Evolutionary conservation across 2,329 filamentous ascomycete genomes (phyloP).

Genomic region (Aspergillus fischeri): DNA sequence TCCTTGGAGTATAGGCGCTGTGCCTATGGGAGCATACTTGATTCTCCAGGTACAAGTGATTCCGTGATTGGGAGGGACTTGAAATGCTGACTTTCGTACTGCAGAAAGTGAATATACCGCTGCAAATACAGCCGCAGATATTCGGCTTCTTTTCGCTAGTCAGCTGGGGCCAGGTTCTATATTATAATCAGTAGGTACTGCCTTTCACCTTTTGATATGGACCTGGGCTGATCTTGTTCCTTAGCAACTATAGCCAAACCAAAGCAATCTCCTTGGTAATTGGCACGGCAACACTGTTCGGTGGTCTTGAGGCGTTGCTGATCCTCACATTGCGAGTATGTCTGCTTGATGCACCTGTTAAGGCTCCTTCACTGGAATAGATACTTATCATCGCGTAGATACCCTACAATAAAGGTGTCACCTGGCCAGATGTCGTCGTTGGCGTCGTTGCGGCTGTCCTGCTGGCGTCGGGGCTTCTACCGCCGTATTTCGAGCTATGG

Average conservation of each 20-base stretch:
- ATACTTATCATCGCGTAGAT: slow-evolving; percentile 35
- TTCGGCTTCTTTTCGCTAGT: slow-evolving; percentile 49
- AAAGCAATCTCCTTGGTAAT: slow-evolving; percentile 44
- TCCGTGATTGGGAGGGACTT: neutral
- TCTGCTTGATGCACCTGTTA: neutral
- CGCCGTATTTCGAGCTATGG: slow-evolving; percentile 60
- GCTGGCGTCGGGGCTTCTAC: slow-evolving; percentile 54
- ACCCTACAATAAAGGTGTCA: slow-evolving; percentile 51
- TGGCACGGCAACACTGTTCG: slow-evolving; percentile 44
- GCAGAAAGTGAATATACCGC: slow-evolving; percentile 53
- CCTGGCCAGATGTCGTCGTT: slow-evolving; percentile 53
- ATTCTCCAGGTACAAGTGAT: slow-evolving; percentile 42
- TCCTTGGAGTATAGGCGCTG: slow-evolving; percentile 27
- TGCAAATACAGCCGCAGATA: slow-evolving; percentile 53
- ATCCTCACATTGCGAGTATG: slow-evolving; percentile 55
- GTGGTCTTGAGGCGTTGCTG: slow-evolving; percentile 52
- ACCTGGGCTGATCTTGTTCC: slow-evolving; percentile 5
- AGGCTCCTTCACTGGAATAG: neutral
- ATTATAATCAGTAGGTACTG: slow-evolving; percentile 45
- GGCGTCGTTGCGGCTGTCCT: slow-evolving; percentile 57
- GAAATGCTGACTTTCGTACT: neutral
- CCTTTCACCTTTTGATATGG: neutral
- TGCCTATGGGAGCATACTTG: slow-evolving; percentile 51
- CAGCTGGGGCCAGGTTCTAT: slow-evolving; percentile 50
- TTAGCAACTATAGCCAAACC: slow-evolving; percentile 39